Percentiles rank a stretch among this genome's conserved stretches.
These are phyloP conservation scores for Ceratobasidium theobromae DNA, from an alignment of 1,284 basidiomycete species.

Conservation along the genomic window DNA sequence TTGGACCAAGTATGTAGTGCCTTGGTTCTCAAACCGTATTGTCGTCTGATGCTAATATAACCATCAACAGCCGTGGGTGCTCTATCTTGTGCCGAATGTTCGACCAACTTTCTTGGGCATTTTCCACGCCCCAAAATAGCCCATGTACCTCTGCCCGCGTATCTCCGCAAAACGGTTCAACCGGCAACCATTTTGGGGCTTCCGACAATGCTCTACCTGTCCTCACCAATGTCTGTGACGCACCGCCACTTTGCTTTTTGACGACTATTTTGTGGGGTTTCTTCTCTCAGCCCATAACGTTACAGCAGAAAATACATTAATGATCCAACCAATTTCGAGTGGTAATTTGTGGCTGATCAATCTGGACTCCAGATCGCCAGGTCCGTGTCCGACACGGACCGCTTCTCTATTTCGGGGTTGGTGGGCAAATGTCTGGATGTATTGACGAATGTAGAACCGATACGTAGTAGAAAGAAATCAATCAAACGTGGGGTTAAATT, in stretches of 20 bases:
- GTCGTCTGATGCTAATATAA: neutral
- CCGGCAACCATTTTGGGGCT: conserved; percentile 11
- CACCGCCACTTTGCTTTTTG: neutral
- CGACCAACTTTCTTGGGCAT: neutral
- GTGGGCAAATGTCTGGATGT: conserved; percentile 35
- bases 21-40: neutral
- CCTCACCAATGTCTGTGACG: neutral
- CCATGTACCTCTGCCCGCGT: neutral
- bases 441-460: conserved; percentile 22
- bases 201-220: conserved; percentile 22
- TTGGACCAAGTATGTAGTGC: conserved; percentile 15
- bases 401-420: conserved; percentile 33
- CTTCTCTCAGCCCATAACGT: conserved; percentile 35
- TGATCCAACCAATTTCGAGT: conserved; percentile 21
- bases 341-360: neutral
- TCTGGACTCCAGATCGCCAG: too few relatives aligned
- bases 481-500: too few relatives aligned
- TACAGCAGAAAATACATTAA: conserved; percentile 14
- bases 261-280: conserved; percentile 23
- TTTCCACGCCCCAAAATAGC: neutral
- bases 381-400: conserved; percentile 23
- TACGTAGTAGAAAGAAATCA: too few relatives aligned
- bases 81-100: conserved; percentile 33
- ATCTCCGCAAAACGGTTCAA: neutral
- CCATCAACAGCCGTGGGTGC: conserved; percentile 28